Percentiles rank a stretch among this genome's conserved stretches.
Conservation (phyloP, 176 grass and related monocot species). For the Saccharum spontaneum region DNA sequence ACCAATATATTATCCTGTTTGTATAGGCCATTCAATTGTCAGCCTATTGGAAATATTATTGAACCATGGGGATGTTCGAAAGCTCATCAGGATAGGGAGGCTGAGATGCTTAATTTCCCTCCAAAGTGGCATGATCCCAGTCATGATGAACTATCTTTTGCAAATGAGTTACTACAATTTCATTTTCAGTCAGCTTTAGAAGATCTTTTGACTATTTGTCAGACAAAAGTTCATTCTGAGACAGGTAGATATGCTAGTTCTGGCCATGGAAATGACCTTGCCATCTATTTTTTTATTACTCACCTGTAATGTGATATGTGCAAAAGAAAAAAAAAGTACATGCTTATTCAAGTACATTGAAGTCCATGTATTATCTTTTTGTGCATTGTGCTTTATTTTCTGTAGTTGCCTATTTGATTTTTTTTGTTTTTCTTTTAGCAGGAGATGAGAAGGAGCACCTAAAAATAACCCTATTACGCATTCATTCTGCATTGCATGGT, state of each 20-base stretch:
- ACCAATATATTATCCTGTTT: constrained; percentile 1
- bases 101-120: constrained; percentile 56
- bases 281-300: constrained; percentile 9
- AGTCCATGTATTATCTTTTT: background rate
- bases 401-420: constrained; percentile 20
- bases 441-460: constrained; percentile 93
- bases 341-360: constrained; percentile 7
- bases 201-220: constrained; percentile 76
- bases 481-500: constrained; percentile 87
- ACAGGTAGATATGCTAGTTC: constrained; percentile 55
- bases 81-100: constrained; percentile 50
- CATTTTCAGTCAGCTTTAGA: constrained; percentile 91
- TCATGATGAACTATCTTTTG: constrained; percentile 85
- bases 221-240: constrained; percentile 55
- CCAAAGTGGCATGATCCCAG: constrained; percentile 85
- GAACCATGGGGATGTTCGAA: constrained; percentile 94
- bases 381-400: background rate
- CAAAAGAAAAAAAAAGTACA: constrained; percentile 4
- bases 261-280: background rate
- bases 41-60: constrained; percentile 57
- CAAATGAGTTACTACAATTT: constrained; percentile 75
- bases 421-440: constrained; percentile 44
- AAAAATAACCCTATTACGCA: constrained; percentile 90
- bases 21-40: constrained; percentile 64
- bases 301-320: background rate